Conservation (phyloP, 2,329 filamentous ascomycete genomes). For the Blastomyces emzantsi region DNA sequence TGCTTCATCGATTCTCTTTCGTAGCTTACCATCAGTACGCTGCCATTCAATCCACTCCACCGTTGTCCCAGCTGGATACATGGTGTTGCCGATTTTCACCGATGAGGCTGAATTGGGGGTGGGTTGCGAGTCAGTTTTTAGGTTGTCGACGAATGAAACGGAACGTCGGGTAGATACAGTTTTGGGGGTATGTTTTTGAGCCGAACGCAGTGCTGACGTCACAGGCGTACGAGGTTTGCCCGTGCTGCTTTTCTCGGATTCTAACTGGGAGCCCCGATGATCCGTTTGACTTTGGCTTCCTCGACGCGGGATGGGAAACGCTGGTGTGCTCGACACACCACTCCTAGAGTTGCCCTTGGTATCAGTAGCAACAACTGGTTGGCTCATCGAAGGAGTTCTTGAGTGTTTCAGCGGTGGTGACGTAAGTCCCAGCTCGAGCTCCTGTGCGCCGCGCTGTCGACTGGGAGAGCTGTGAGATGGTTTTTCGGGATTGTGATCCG, state of each 20-base stretch:
- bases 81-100: not conserved
- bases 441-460: not conserved
- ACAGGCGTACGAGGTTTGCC: not conserved
- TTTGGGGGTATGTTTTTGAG: not conserved
- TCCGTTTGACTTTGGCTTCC: not conserved
- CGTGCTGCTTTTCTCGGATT: not conserved
- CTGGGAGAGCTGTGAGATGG: not conserved
- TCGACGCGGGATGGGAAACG: not conserved
- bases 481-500: conserved; percentile 17
- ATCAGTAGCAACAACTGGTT: not conserved
- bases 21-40: not conserved
- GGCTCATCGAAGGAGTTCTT: not conserved
- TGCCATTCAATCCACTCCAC: not conserved
- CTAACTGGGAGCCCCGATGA: not conserved
- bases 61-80: not conserved
- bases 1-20: conserved; percentile 1
- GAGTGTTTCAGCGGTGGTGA: no score
- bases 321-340: not conserved
- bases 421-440: not conserved
- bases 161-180: not conserved
- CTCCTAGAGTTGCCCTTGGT: not conserved
- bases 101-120: not conserved
- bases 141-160: conserved; percentile 1
- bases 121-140: not conserved
- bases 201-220: not conserved